Evolutionary conservation across 768 basidiomycete species (phyloP).

Genomic region (Termitomyces sp.): DNA sequence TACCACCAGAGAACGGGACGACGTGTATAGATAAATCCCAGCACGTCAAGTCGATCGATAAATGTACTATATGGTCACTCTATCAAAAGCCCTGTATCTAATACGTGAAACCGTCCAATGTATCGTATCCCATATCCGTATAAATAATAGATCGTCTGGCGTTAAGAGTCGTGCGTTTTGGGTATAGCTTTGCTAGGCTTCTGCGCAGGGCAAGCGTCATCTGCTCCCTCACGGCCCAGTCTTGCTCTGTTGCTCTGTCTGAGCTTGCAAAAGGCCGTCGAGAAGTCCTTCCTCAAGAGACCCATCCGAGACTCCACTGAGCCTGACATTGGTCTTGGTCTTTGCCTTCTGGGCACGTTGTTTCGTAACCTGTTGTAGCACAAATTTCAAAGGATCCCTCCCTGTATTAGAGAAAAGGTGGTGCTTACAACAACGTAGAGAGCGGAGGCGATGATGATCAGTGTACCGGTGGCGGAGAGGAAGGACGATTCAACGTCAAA

Average conservation of each 20-base stretch:
- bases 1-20: too few species aligned
- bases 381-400: neutral
- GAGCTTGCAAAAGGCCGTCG: slow-evolving; percentile 2
- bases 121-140: too few species aligned
- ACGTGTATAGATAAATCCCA: too few species aligned
- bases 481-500: slow-evolving; percentile 58
- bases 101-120: neutral
- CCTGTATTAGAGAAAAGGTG: neutral
- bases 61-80: neutral
- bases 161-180: neutral
- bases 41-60: neutral
- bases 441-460: slow-evolving; percentile 62
- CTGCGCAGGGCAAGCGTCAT: neutral
- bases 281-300: slow-evolving; percentile 12
- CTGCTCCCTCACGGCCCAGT: neutral
- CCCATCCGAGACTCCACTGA: slow-evolving; percentile 2
- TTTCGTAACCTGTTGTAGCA: slow-evolving; percentile 6
- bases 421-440: slow-evolving; percentile 62
- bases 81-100: neutral
- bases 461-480: slow-evolving; percentile 58
- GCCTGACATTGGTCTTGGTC: slow-evolving; percentile 2
- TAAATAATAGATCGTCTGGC: too few species aligned
- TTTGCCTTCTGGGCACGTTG: neutral
- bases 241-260: neutral
- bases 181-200: neutral